phyloP scores from a whole-genome alignment of 139 green algal genomes.

The Chlamydomonas urium region DNA sequence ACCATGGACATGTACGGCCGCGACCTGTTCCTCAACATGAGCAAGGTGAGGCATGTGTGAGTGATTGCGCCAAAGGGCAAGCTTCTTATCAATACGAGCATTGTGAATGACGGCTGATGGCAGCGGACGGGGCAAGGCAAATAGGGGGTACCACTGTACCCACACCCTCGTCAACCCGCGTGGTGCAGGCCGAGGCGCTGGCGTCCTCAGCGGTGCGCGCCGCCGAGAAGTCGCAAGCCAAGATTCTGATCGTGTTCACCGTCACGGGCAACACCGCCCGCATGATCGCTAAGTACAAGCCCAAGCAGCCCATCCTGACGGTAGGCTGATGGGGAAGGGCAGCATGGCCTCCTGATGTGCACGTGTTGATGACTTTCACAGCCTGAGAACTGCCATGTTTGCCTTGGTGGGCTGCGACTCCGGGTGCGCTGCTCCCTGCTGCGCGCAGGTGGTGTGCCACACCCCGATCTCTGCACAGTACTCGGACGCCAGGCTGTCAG shows the following conservation, averaged over 20 bases:
- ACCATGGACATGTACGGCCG: neutral
- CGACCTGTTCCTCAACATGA: constrained; percentile 3
- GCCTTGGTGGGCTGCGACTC: neutral
- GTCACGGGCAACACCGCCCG: constrained; percentile 55
- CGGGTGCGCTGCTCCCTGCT: neutral
- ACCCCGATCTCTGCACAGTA: neutral
- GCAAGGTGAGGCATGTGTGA: neutral
- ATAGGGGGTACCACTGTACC: too few relatives aligned
- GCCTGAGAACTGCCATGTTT: neutral
- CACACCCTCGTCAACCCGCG: too few relatives aligned
- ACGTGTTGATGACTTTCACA: neutral
- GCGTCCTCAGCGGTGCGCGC: constrained; percentile 76
- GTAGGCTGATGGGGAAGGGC: neutral
- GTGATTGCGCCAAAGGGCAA: too few relatives aligned
- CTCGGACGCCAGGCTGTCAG: neutral
- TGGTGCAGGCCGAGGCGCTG: constrained; percentile 66
- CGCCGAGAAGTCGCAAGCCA: constrained; percentile 78
- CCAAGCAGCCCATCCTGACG: constrained; percentile 17
- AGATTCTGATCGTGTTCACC: constrained; percentile 78
- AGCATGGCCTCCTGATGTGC: neutral
- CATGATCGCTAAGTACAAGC: constrained; percentile 60
- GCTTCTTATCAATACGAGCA: too few relatives aligned
- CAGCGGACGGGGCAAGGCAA: too few relatives aligned
- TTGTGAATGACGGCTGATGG: too few relatives aligned
- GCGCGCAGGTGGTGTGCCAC: neutral